Evolutionary conservation across 2,329 filamentous ascomycete species (phyloP).

Genomic region (Cladosporium phlei): DNA sequence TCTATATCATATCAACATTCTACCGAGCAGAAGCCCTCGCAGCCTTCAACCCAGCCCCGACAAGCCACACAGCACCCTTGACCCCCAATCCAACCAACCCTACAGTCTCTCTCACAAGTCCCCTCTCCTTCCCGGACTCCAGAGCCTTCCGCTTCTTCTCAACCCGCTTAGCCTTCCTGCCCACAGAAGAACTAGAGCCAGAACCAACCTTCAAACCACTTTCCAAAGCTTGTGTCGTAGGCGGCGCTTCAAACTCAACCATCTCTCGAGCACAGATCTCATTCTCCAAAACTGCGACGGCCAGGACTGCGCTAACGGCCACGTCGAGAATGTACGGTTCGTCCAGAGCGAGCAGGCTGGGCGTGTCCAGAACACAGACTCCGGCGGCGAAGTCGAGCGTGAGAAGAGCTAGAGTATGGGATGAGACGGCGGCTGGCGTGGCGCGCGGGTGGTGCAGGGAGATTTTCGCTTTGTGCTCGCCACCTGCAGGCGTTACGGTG

Average conservation of each 20-base stretch:
- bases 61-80: conserved; percentile 39
- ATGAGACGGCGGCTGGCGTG: conserved; percentile 36
- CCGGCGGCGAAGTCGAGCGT: conserved; percentile 42
- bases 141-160: conserved; percentile 19
- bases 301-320: conserved; percentile 38
- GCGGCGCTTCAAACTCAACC: conserved; percentile 31
- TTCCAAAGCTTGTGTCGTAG: conserved; percentile 14
- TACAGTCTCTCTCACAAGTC: conserved; percentile 37
- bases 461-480: conserved; percentile 27
- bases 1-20: no score
- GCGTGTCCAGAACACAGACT: conserved; percentile 41
- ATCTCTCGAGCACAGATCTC: conserved; percentile 22
- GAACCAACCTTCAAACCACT: conserved; percentile 19
- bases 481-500: conserved; percentile 26
- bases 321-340: conserved; percentile 45
- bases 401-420: conserved; percentile 38
- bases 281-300: conserved; percentile 43
- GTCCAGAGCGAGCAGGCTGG: conserved; percentile 39
- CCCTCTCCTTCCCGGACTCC: conserved; percentile 33
- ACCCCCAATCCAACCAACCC: conserved; percentile 38
- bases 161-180: conserved; percentile 10
- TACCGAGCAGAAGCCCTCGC: conserved; percentile 23
- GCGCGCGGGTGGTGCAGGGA: conserved; percentile 37
- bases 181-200: no score
- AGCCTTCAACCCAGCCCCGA: conserved; percentile 39